phyloP scores from a whole-genome alignment of 2,329 filamentous ascomycete species.

The Ceratocystis albifundus region DNA sequence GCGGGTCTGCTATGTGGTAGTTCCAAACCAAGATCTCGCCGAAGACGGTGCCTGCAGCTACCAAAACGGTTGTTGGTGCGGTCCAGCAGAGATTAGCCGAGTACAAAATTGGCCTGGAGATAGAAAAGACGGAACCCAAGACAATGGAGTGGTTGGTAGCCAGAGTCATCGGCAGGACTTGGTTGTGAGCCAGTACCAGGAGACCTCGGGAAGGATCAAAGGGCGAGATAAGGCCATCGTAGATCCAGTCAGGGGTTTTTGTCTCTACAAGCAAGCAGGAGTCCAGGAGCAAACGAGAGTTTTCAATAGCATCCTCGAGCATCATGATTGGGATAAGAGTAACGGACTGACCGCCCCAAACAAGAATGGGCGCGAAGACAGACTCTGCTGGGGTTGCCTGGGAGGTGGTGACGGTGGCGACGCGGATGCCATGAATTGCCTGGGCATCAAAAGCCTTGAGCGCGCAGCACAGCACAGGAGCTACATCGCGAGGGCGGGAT shows the following conservation, averaged over 20 bases:
- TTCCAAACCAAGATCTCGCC: constrained; percentile 90
- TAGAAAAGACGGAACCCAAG: constrained; percentile 44
- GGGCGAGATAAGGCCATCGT: constrained; percentile 50
- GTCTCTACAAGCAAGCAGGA: constrained; percentile 7
- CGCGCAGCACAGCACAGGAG: constrained; percentile 32
- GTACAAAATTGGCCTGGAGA: constrained; percentile 76
- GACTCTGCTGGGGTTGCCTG: background rate
- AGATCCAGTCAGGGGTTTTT: constrained; percentile 61
- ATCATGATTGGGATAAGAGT: constrained; percentile 28
- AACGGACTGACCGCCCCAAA: constrained; percentile 61
- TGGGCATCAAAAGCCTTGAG: constrained; percentile 53
- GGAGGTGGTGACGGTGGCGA: constrained; percentile 28
- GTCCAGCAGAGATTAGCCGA: constrained; percentile 63
- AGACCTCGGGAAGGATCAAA: constrained; percentile 37
- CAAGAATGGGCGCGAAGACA: constrained; percentile 35
- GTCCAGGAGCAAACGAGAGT: constrained; percentile 1
- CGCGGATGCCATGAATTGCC: constrained; percentile 60
- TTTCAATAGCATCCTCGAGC: constrained; percentile 26
- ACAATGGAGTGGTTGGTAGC: constrained; percentile 28
- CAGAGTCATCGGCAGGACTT: constrained; percentile 47
- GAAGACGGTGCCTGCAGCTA: constrained; percentile 86
- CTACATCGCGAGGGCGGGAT: constrained; percentile 25
- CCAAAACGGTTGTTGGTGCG: constrained; percentile 47
- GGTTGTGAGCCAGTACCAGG: constrained; percentile 79
- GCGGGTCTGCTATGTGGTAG: constrained; percentile 36